phyloP scores from a whole-genome alignment of 2,329 filamentous ascomycete genomes.

The Emergomyces orientalis region DNA sequence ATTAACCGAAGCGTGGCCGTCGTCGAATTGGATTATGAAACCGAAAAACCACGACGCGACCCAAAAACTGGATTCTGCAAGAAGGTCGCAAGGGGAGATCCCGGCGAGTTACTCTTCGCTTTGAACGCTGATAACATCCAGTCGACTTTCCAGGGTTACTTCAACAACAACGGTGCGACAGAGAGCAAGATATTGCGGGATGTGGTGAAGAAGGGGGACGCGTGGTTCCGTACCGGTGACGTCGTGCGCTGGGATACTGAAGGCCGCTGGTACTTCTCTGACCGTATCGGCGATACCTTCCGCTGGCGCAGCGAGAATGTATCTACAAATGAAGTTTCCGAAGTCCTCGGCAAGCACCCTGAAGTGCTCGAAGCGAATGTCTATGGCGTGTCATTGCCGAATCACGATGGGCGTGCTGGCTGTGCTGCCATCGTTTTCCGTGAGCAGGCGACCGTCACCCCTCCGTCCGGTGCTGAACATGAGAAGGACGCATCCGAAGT shows the following conservation, averaged over 20 bases:
- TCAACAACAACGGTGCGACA: constrained; percentile 61
- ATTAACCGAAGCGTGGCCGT: constrained; percentile 46
- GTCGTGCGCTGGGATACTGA: constrained; percentile 61
- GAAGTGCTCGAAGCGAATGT: constrained; percentile 70
- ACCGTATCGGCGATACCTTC: constrained; percentile 50
- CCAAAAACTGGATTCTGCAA: constrained; percentile 60
- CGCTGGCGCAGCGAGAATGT: constrained; percentile 68
- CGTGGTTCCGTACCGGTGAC: constrained; percentile 79
- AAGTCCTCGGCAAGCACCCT: constrained; percentile 59
- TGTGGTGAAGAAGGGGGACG: constrained; percentile 66
- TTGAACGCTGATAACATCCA: constrained; percentile 57
- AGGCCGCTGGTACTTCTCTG: constrained; percentile 68
- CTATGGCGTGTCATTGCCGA: constrained; percentile 69
- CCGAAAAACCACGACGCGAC: constrained; percentile 59
- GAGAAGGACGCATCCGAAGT: neutral
- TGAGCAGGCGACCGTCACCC: constrained; percentile 30
- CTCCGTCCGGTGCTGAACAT: neutral
- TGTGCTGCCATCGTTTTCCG: constrained; percentile 62
- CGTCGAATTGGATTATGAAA: constrained; percentile 62
- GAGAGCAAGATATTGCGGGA: constrained; percentile 63
- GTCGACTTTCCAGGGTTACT: constrained; percentile 71
- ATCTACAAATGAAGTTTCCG: constrained; percentile 71
- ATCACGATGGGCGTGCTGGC: constrained; percentile 75
- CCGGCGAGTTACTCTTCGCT: constrained; percentile 67
- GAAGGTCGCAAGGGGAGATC: constrained; percentile 48